phyloP scores from a whole-genome alignment of 2,329 filamentous ascomycete genomes.

The Trichoderma asperellum region DNA sequence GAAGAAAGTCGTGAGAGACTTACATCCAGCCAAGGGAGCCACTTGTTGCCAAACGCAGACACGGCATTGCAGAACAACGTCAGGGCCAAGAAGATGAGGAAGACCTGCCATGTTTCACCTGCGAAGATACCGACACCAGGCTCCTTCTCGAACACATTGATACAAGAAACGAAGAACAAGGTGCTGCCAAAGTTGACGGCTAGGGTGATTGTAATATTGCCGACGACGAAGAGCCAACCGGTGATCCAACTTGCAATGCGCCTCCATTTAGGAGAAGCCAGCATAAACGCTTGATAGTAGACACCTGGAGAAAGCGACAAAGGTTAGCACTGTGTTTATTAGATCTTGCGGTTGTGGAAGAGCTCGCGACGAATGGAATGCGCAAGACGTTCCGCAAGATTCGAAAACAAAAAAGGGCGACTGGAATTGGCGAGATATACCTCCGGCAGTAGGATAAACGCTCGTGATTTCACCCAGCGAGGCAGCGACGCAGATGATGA shows the following conservation, averaged over 20 bases:
- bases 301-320: conserved; percentile 48
- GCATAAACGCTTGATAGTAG: conserved; percentile 80
- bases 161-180: conserved; percentile 60
- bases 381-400: not conserved
- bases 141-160: conserved; percentile 58
- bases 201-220: conserved; percentile 82
- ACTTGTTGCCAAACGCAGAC: conserved; percentile 68
- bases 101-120: conserved; percentile 65
- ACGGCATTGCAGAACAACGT: conserved; percentile 67
- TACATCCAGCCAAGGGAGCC: conserved; percentile 71
- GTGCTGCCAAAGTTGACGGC: conserved; percentile 81
- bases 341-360: not conserved
- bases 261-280: conserved; percentile 64
- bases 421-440: conserved; percentile 41
- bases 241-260: conserved; percentile 70
- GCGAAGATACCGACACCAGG: conserved; percentile 50
- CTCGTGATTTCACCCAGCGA: conserved; percentile 76
- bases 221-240: conserved; percentile 76
- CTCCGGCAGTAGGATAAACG: conserved; percentile 75
- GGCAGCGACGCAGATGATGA: conserved; percentile 71
- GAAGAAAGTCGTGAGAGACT: conserved; percentile 39
- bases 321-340: conserved; percentile 2
- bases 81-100: conserved; percentile 71
- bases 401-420: conserved; percentile 26
- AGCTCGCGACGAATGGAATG: not conserved